Evolutionary conservation across 169 alveolate genomes (phyloP).

Genomic region (Eimeria maxima): DNA sequence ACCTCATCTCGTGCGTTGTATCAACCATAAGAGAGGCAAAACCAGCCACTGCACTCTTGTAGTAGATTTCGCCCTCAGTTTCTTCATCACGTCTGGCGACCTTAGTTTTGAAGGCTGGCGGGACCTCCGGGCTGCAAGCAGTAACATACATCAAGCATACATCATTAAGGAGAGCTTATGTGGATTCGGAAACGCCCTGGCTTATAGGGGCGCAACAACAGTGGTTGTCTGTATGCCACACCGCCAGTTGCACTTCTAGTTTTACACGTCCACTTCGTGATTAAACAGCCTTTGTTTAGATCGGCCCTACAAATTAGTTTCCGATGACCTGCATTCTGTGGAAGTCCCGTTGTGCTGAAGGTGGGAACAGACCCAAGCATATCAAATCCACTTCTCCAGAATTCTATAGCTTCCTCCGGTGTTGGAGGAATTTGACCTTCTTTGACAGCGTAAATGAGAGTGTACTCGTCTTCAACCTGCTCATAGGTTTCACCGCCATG

Average conservation of each 20-base stretch:
- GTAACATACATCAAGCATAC: not conserved
- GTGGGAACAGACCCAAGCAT: slow-evolving; percentile 11
- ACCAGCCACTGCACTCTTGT: slow-evolving; percentile 49
- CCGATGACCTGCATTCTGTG: not conserved
- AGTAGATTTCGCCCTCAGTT: not conserved
- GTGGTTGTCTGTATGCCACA: not conserved
- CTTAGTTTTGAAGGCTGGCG: slow-evolving; percentile 2
- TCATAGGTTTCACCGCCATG: not conserved
- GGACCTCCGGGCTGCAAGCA: slow-evolving; percentile 8
- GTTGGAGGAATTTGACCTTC: not conserved
- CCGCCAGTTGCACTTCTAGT: not conserved
- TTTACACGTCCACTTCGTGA: not conserved
- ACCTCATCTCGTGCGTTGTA: slow-evolving; percentile 13
- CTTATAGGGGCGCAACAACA: not conserved
- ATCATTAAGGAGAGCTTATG: not conserved
- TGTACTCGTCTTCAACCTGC: slow-evolving; percentile 15
- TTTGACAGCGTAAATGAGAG: slow-evolving; percentile 18
- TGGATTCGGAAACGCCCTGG: not conserved
- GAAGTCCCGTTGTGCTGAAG: not conserved
- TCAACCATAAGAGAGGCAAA: slow-evolving; percentile 55
- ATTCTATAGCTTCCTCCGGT: not conserved
- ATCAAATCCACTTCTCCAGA: slow-evolving; percentile 13
- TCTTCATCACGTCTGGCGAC: not conserved
- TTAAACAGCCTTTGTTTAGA: not conserved
- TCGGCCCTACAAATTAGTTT: not conserved